Percentiles rank a stretch among this genome's conserved stretches.
These are phyloP conservation scores for Leccinum fibrillosum DNA, from an alignment of 768 basidiomycete genomes.

Conservation along the genomic window DNA sequence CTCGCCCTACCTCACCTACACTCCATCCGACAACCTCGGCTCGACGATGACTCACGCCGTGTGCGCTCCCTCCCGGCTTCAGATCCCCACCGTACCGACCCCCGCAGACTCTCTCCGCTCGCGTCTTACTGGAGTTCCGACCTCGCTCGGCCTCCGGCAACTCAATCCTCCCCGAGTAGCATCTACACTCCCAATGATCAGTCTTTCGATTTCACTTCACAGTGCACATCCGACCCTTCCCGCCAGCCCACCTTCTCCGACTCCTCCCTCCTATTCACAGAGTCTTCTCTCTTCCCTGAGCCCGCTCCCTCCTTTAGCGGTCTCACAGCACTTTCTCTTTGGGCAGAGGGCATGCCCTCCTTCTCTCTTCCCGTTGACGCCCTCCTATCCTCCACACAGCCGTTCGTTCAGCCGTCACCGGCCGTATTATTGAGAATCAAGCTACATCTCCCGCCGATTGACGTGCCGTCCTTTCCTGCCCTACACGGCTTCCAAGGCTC, in stretches of 20 bases:
- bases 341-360: constrained; percentile 68
- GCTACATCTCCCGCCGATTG: constrained; percentile 53
- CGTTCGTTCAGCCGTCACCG: constrained; percentile 33
- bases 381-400: constrained; percentile 39
- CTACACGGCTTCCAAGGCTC: constrained; percentile 63
- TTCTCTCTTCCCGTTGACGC: constrained; percentile 58
- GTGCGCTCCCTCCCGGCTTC: constrained; percentile 31
- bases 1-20: constrained; percentile 24
- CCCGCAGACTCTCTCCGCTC: constrained; percentile 33
- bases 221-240: constrained; percentile 24
- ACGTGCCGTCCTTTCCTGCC: constrained; percentile 50
- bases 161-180: constrained; percentile 24
- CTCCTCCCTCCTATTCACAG: constrained; percentile 27
- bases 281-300: constrained; percentile 28
- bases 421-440: constrained; percentile 54
- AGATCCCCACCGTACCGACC: constrained; percentile 25
- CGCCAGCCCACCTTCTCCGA: constrained; percentile 24
- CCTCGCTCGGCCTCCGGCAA: constrained; percentile 22
- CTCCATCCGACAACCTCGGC: constrained; percentile 16
- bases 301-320: constrained; percentile 35
- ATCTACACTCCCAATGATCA: constrained; percentile 25
- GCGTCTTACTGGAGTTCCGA: constrained; percentile 30
- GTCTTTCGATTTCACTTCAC: constrained; percentile 14
- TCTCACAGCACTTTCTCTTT: constrained; percentile 44
- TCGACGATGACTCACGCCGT: constrained; percentile 29